Conservation (phyloP, 169 alveolate species). For the Theileria luwenshuni region DNA sequence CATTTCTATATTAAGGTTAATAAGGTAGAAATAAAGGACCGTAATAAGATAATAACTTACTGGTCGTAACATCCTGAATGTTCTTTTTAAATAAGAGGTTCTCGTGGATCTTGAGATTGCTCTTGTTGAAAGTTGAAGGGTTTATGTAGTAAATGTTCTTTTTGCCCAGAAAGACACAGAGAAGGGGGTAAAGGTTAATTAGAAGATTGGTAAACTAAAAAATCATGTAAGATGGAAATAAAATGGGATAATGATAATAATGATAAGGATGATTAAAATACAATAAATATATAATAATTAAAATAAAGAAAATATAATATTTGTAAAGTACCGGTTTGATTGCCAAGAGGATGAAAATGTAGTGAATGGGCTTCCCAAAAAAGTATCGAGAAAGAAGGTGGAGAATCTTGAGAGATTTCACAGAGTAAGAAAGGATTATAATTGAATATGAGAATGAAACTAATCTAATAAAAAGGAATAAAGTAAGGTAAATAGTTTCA, state of each 20-base stretch:
- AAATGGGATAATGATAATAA: neutral
- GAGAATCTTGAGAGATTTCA: constrained; percentile 36
- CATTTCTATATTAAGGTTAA: neutral
- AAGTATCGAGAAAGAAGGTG: constrained; percentile 32
- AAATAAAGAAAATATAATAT: neutral
- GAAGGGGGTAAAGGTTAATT: constrained; percentile 58
- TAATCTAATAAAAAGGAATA: constrained; percentile 26
- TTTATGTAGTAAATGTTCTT: constrained; percentile 45
- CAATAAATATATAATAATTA: neutral
- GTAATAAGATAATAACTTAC: neutral
- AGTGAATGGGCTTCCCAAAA: constrained; percentile 56
- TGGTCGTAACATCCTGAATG: constrained; percentile 19
- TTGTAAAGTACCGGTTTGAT: constrained; percentile 42
- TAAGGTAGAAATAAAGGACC: too few species aligned
- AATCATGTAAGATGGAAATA: too few species aligned
- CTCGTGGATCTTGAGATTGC: constrained; percentile 28
- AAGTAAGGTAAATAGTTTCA: constrained; percentile 35
- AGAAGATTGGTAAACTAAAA: constrained; percentile 46
- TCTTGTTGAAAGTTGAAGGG: constrained; percentile 53
- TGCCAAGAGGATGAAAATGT: constrained; percentile 43
- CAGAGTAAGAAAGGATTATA: constrained; percentile 32
- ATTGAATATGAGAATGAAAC: constrained; percentile 42
- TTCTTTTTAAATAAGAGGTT: constrained; percentile 43
- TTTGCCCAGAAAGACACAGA: constrained; percentile 64
- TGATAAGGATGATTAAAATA: neutral